These are phyloP conservation scores for Vigna reflexopilosa DNA, from an alignment of 306 rosid genomes.

Conservation along the genomic window DNA sequence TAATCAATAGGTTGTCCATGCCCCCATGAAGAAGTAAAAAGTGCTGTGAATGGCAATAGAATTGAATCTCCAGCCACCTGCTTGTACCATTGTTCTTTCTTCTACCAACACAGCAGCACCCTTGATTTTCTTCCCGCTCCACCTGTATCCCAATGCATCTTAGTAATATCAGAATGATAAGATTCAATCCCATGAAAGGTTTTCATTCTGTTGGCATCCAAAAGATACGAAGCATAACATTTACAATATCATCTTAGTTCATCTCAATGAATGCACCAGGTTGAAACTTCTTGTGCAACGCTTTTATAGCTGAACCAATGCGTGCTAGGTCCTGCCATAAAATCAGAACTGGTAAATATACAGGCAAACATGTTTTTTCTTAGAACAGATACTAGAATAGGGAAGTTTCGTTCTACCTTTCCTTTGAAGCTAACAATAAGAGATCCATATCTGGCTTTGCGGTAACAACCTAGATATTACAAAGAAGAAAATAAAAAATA, in stretches of 20 bases:
- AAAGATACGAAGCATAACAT: constrained; percentile 34
- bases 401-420: constrained; percentile 60
- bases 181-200: constrained; percentile 38
- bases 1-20: constrained; percentile 37
- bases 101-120: constrained; percentile 30
- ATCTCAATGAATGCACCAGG: constrained; percentile 63
- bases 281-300: constrained; percentile 66
- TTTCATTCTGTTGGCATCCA: constrained; percentile 37
- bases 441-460: constrained; percentile 66
- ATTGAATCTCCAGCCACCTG: constrained; percentile 39
- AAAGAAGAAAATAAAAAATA: constrained; percentile 40
- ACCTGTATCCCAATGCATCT: constrained; percentile 33
- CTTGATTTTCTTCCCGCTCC: constrained; percentile 33
- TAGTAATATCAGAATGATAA: constrained; percentile 21
- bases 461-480: constrained; percentile 74
- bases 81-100: constrained; percentile 35
- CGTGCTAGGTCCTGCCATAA: constrained; percentile 69
- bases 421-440: constrained; percentile 66
- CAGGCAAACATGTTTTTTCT: background rate
- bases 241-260: constrained; percentile 44
- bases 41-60: constrained; percentile 16
- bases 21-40: constrained; percentile 37
- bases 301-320: constrained; percentile 61
- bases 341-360: constrained; percentile 22
- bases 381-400: constrained; percentile 3